Percentiles rank a stretch among this genome's conserved stretches.
Conservation (phyloP, 306 rosid species). For the Casuarina equisetifolia region DNA sequence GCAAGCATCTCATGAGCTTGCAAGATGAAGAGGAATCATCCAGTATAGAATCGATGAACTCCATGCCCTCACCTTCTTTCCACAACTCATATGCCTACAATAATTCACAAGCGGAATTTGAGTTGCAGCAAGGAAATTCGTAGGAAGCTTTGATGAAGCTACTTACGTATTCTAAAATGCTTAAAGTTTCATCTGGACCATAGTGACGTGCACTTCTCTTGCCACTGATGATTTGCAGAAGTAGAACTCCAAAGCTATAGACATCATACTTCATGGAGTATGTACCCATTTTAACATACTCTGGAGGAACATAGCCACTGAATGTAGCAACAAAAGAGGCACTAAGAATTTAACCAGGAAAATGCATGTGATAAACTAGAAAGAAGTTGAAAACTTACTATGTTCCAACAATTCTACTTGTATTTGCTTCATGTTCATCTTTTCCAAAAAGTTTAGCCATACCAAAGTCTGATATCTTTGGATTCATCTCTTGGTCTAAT, state of each 20-base stretch:
- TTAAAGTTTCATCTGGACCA: slow-evolving; percentile 21
- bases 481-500: slow-evolving; percentile 50
- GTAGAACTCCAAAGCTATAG: slow-evolving; percentile 14
- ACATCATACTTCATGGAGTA: slow-evolving; percentile 27
- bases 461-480: slow-evolving; percentile 73
- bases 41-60: slow-evolving; percentile 28
- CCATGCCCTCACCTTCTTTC: slow-evolving; percentile 30
- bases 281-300: slow-evolving; percentile 29
- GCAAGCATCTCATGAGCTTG: slow-evolving; percentile 38
- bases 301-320: slow-evolving; percentile 8
- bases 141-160: background rate
- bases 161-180: slow-evolving; percentile 39
- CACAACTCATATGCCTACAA: slow-evolving; percentile 46
- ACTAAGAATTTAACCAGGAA: background rate
- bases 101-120: background rate
- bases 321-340: background rate
- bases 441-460: slow-evolving; percentile 61
- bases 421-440: slow-evolving; percentile 63
- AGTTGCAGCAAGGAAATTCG: background rate
- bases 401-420: slow-evolving; percentile 58
- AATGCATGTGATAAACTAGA: background rate
- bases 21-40: slow-evolving; percentile 34
- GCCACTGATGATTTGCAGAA: slow-evolving; percentile 46
- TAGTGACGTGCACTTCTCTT: background rate
- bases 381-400: slow-evolving; percentile 35